Evolutionary conservation across 2,329 filamentous ascomycete genomes (phyloP), one percentile per base, ranked within the genome.

Genomic region (Thielaviopsis euricoi): DNA sequence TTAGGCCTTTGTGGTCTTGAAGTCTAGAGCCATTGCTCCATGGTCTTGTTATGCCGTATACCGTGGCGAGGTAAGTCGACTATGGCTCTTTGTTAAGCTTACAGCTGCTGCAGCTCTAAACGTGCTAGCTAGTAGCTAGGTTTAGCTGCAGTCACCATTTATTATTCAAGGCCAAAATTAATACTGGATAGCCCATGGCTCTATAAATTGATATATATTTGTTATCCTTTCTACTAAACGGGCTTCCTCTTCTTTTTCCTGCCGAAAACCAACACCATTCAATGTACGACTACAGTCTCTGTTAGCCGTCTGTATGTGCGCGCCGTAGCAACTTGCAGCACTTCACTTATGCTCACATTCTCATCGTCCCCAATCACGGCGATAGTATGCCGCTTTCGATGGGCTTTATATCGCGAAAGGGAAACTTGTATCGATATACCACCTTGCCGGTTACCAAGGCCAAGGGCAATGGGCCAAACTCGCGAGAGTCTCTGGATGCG

Each of bases 401-500:
- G 73, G 75, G 80, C 12, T 67, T 70, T 66, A 60, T 49, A 40
- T 60, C 59, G 23, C 37, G 12, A 25, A 74, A 74, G 1, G 80
- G 78, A 61, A 78, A 73, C 46, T 75, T 60, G 52, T 60, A 70
- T n/a, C 77, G 81, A 62, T 78, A 85, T 46, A 91, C 71, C 2
- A 93, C 83, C 68, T 95, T 97, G 52, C 89, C 89, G 64, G 79
- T 83, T 51, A 98, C 80, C 62, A 98, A 73, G 1, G 81, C 91
- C 66, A 98, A 73, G 0, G 93, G 93, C 26, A 98, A 68, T 0
- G 93, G 89, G 0, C 93, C 93, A 71, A 86, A 95, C 48, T 83
- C 75, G 61, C 93, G 82, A 50, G 89, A 96, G 73, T 98, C 93
- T 62, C 88, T 76, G 23, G 89, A 96, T 65, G 80, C 85, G 2